Percentiles rank a stretch among this genome's conserved stretches.
Conservation (phyloP, 805 yeast genomes). For the Kurtzmaniella fragi region DNA sequence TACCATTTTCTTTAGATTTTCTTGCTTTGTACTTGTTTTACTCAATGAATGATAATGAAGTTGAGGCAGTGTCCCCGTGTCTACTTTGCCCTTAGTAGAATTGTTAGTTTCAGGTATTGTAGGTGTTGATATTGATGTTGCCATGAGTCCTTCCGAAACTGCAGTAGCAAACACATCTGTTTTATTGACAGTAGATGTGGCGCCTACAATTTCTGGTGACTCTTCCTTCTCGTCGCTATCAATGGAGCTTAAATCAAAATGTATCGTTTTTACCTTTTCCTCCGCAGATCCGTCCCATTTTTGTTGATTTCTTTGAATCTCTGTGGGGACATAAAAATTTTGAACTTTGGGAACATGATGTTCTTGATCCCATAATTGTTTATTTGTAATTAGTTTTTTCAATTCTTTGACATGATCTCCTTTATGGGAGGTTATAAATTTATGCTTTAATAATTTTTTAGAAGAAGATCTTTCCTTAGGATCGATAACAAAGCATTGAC, state of each 20-base stretch:
- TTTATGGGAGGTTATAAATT: constrained; percentile 20
- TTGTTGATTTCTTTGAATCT: constrained; percentile 25
- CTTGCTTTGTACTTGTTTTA: constrained; percentile 12
- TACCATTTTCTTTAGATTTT: constrained; percentile 10
- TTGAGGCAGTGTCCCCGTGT: neutral
- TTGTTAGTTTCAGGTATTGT: neutral
- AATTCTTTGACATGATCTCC: constrained; percentile 13
- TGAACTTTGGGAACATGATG: constrained; percentile 26
- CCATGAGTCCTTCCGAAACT: neutral
- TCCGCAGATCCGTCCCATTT: constrained; percentile 17
- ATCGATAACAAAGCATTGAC: constrained; percentile 28
- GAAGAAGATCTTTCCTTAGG: constrained; percentile 30
- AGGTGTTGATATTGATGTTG: neutral
- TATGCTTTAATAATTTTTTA: constrained; percentile 25
- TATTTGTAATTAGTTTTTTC: constrained; percentile 28
- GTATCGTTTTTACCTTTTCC: constrained; percentile 13
- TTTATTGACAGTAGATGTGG: too few relatives aligned
- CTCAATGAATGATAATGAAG: constrained; percentile 1
- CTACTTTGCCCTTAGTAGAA: neutral
- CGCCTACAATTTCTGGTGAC: neutral
- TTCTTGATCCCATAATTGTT: constrained; percentile 35
- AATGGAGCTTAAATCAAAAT: constrained; percentile 35
- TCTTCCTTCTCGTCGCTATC: constrained; percentile 6
- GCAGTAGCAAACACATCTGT: too few relatives aligned
- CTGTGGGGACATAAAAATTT: constrained; percentile 34